Base-by-base conservation (phyloP, 768 basidiomycete species). In the Mycena metata region DNA sequence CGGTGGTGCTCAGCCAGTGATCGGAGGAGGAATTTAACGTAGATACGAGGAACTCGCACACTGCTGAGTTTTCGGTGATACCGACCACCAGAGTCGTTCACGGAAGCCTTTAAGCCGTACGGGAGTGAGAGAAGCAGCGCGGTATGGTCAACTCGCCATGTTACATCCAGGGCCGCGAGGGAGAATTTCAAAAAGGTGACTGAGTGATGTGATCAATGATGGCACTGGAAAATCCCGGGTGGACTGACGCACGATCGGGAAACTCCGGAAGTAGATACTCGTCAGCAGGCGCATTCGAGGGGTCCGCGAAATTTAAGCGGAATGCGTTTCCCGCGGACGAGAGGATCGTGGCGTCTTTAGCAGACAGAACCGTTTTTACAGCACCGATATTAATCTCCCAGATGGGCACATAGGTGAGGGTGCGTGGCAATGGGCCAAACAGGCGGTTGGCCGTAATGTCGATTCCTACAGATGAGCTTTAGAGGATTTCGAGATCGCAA, bases 391-490 rank as follows among this genome's bases (percentile, higher is more conserved):
- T 81, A 50, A 96, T 87, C 74, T 97, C 95, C 97, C 97, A 99
- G 16, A 98, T 86, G 76, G 96, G 98, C 7, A 97, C 82, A 74
- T 99, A 99, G 1, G 95, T 91, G 2, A 92, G 80, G 0, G 93
- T 93, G 4, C 88, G 86, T 9, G 97, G 97, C 65, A 90, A 89
- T 15, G 94, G 94, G 10, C 97, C 97, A 75, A 98, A 97, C 13
- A 99, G 81, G 26, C 96, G 89, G 75, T 98, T 88, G 2, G 94
- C 91, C 16, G 89, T 88, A 54, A 99, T 88, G 67, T 94, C 88
- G 71, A 96, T 77, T 13, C 92, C 94, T 93, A 69, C n/a, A 36
- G 55, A 52, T 36, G 33, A 46, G 9, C 50, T 49, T 35, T 46
- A 10, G 11, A 39, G 47, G 26, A 23, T 39, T 23, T 39, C 23